Base-by-base conservation (phyloP, 306 rosid genomes). In the Medicago arabica region DNA sequence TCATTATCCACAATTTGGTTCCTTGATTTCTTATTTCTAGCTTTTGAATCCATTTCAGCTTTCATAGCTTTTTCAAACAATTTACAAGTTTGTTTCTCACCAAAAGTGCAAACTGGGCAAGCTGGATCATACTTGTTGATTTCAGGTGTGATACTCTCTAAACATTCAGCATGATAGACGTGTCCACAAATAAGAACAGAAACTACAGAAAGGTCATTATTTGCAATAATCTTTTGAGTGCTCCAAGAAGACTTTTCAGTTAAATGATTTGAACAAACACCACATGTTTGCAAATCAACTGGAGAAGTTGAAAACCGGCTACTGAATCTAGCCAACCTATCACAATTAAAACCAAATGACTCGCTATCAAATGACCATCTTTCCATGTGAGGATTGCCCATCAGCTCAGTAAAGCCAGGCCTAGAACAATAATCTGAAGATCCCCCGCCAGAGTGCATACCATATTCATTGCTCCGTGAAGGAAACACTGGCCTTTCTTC, bases 341-440 rank as follows among this genome's bases (percentile, higher is more conserved):
- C 98, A 51, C 84, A 86, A 67, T 83, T 87, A 58, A 86, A 85
- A 74, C 93, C 91, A 71, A 91, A 83, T 38, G 94, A 85, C 40
- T 91, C 96, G 25, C 95, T 88, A 46, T 90, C 93, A 82, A 87
- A 88, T 62, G 97, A 94, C 94, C 96, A 90, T 77, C 91, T 88
- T 51, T 89, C 98, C 77, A 86, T 90, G 38, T 66, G 75, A 57
- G 97, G 87, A 78, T 86, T 76, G 39, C 89, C 91, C 92, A 85
- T 85, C 47, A 84, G 87, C 86, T 86, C 96, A 75, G 92, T 86
- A 86, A 94, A 88, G 62, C 90, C 93, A 86, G 88, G 83, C 86
- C 89, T 78, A 72, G 97, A 94, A 91, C 98, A 94, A 81, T 93
- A 82, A 77, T 90, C 96, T 41, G 95, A 91, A 66, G 97, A 91